Base-by-base conservation (phyloP, 352 stramenopile species). In the Phytophthora fragariaefolia region DNA sequence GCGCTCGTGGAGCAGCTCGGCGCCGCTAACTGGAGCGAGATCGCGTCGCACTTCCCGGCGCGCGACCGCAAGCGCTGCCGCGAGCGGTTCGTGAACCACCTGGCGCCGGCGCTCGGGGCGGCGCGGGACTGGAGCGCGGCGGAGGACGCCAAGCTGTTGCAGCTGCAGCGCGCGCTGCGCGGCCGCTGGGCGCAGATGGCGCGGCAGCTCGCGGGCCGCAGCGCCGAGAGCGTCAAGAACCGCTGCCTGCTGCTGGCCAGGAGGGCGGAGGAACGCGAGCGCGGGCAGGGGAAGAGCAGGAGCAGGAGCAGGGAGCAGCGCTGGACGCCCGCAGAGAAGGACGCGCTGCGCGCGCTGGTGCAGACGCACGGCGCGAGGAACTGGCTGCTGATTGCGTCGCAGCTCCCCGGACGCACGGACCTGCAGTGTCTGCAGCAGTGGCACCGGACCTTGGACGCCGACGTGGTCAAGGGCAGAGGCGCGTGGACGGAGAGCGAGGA, bases 391-490 rank as follows among this genome's bases (percentile, higher is more conserved):
- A 78, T 94, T 36, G 84, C 84, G 15, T 92, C 84, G 17, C 84
- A 94, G 32, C 63, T 94, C 9, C 77, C 77, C 12, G 73, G 77
- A 28, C 71, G 84, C 5, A 93, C 86, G 0, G 86, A 94, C 51
- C 42, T 92, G 22, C 86, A 94, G 64, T 94, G 84, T 48, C 71
- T 87, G 22, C 86, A 95, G 62, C 86, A 95, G 48, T 95, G 86
- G 86, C 66, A 85, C 49, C 76, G 81, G 6, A 85, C 89, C 42
- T 53, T 90, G 18, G 63, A 87, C 27, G 67, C 73, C 2, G 63
- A 55, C 32, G 73, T 91, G 17, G 61, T 80, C 34, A 92, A 91
- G 59, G 86, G 84, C 9, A 83, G 82, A 76, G 64, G 66, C 22
- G 77, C 75, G 47, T 94, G 85, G 85, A 83, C 71, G 2, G 0